These are phyloP conservation scores for Orbilia brochopaga DNA, from an alignment of 2,329 filamentous ascomycete species.

Conservation along the genomic window DNA sequence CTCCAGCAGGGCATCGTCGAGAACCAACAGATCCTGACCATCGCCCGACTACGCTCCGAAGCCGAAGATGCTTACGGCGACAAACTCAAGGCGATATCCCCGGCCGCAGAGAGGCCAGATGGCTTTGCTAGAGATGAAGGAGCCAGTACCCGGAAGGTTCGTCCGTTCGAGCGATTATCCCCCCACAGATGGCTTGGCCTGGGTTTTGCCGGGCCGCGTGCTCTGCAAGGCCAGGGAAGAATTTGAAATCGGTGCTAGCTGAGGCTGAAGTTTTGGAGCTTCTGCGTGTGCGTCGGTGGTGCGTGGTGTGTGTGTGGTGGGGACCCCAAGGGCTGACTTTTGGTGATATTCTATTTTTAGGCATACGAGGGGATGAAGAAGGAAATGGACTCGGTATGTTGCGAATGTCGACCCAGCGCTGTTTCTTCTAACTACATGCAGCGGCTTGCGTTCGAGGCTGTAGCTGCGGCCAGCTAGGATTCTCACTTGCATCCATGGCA, in stretches of 20 bases:
- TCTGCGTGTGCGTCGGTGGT: too few relatives aligned
- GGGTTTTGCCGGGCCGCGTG: constrained; percentile 31
- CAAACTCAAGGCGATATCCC: constrained; percentile 79
- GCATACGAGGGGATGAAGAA: constrained; percentile 55
- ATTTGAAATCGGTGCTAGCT: constrained; percentile 23
- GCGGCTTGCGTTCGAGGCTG: constrained; percentile 15
- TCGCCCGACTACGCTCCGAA: constrained; percentile 92
- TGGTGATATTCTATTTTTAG: constrained; percentile 52
- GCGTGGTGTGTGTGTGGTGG: constrained; percentile 6
- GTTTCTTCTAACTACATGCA: constrained; percentile 23
- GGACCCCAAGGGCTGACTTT: constrained; percentile 41
- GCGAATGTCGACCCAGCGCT: constrained; percentile 15
- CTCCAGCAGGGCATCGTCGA: constrained; percentile 94
- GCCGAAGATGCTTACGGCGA: constrained; percentile 89
- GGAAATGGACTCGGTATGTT: constrained; percentile 55
- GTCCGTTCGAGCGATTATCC: constrained; percentile 24
- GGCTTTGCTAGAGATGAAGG: constrained; percentile 93
- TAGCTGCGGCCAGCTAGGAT: not conserved
- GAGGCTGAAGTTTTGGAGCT: constrained; percentile 34
- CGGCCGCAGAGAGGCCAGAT: constrained; percentile 78
- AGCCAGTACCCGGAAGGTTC: constrained; percentile 90
- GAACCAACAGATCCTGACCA: constrained; percentile 89
- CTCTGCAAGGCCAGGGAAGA: constrained; percentile 8
- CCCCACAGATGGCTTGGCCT: not conserved
- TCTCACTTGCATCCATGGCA: not conserved